Base-by-base conservation (phyloP, 345 rosid species). In the Excoecaria cochinchinensis region DNA sequence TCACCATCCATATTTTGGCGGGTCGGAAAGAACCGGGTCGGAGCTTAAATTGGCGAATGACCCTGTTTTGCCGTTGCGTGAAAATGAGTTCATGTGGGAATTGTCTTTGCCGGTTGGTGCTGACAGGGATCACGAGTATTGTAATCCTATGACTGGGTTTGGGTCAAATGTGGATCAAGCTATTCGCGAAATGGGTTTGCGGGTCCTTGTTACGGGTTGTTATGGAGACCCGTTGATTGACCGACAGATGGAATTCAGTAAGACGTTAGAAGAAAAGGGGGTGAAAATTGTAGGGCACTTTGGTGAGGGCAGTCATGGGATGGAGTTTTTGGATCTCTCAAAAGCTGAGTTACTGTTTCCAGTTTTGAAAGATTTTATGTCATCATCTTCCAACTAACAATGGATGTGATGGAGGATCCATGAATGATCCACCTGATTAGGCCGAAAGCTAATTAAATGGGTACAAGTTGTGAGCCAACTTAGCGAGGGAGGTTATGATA, bases 1-100 rank as follows among this genome's bases (percentile, higher is more conserved):
- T 70, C 88, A 85, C 70, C 90, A 87, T 21, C 83, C 91, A 0
- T 88, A 81, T 82, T 89, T 92, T 57, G 89, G 95, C 9, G 93
- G 92, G 21, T 59, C 7, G 42, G 73, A 84, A 42, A 69, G 93
- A 64, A 76, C 83, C 2, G 80, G 11, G 36, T 88, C 92, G 1
- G 93, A 92, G 85, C 40, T 83, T 21, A 80, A 80, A 60, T 38
- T 78, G 19, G 74, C 0, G 19, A 74, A 81, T 63, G 83, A 84
- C 67, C 75, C 46, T 8, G 0, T 38, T 13, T 57, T 86, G 36
- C 86, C 92, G 3, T 75, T 74, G 7, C 1, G 14, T 0, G 77
- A 52, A 11, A 31, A 10, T 13, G 94, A 90, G 38, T 22, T 87
- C 16, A 71, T 86, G 82, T 88, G 94, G 97, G 85, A 89, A 15